These are phyloP conservation scores for Wickerhamomyces queroliae DNA, from an alignment of 805 yeast species.

Conservation along the genomic window DNA sequence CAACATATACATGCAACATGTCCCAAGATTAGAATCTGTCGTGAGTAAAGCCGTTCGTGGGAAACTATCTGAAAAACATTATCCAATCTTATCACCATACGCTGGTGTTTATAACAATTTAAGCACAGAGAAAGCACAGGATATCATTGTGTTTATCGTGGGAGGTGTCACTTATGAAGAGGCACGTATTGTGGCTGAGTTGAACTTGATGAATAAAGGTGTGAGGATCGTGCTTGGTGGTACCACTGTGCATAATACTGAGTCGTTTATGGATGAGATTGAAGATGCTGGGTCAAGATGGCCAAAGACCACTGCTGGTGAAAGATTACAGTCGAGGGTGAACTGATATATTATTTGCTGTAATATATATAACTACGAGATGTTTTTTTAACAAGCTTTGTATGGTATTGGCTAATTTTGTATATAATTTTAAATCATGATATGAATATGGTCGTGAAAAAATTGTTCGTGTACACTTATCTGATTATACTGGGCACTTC, in stretches of 20 bases:
- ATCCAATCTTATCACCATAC: constrained; percentile 38
- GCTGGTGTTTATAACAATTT: constrained; percentile 14
- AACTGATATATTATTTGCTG: not conserved
- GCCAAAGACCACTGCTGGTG: constrained; percentile 19
- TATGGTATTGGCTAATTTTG: too few species aligned
- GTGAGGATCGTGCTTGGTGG: constrained; percentile 81
- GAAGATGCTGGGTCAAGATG: constrained; percentile 32
- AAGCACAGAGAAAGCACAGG: constrained; percentile 41
- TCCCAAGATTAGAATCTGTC: constrained; percentile 56
- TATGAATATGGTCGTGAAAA: too few species aligned
- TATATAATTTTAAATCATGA: too few species aligned
- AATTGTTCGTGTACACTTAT: too few species aligned
- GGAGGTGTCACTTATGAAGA: constrained; percentile 96
- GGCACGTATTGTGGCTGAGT: constrained; percentile 71
- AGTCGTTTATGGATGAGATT: constrained; percentile 25
- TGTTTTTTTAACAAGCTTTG: not conserved
- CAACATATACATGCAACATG: constrained; percentile 87
- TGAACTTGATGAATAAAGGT: constrained; percentile 48
- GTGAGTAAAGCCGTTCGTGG: constrained; percentile 30
- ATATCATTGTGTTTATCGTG: constrained; percentile 63
- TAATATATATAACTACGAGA: not conserved
- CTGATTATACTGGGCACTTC: not conserved
- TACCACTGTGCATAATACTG: constrained; percentile 48
- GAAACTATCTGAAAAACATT: constrained; percentile 26
- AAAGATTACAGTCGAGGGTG: constrained; percentile 7